phyloP scores from a whole-genome alignment of 2,329 filamentous ascomycete genomes.

The Colletotrichum sp. region DNA sequence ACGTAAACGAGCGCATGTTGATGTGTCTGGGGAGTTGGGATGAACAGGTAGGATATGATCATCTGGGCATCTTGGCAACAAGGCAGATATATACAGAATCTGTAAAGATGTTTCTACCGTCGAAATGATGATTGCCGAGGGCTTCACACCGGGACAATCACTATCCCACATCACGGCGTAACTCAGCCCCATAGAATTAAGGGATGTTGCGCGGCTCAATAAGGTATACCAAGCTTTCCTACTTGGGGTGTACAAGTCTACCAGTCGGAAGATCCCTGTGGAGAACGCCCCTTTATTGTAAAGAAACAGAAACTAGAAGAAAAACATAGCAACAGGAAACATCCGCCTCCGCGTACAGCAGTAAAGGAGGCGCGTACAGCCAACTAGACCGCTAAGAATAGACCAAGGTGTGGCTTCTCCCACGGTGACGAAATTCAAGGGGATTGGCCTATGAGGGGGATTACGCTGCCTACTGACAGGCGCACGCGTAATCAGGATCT shows the following conservation, averaged over 20 bases:
- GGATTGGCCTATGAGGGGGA: background rate
- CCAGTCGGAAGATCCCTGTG: background rate
- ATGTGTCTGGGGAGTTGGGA: background rate
- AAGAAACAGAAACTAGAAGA: background rate
- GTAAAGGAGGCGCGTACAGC: background rate
- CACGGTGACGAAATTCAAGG: background rate
- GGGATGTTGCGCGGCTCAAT: conserved; percentile 3
- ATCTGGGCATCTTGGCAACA: background rate
- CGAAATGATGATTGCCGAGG: background rate
- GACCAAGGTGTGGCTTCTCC: background rate
- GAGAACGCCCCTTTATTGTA: background rate
- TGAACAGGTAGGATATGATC: background rate
- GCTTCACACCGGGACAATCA: background rate
- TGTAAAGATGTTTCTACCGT: background rate
- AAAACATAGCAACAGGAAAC: background rate
- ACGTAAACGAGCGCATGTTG: background rate
- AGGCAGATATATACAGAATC: background rate
- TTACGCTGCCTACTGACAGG: background rate
- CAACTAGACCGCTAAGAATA: background rate
- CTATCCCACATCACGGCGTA: conserved; percentile 5
- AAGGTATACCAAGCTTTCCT: conserved; percentile 9
- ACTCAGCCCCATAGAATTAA: background rate
- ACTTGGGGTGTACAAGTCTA: background rate
- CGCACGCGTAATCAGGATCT: background rate
- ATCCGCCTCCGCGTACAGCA: background rate